Percentiles rank a stretch among this genome's conserved stretches.
Evolutionary conservation across 2,329 filamentous ascomycete species (phyloP).

Genomic region (Trichoderma sp.): DNA sequence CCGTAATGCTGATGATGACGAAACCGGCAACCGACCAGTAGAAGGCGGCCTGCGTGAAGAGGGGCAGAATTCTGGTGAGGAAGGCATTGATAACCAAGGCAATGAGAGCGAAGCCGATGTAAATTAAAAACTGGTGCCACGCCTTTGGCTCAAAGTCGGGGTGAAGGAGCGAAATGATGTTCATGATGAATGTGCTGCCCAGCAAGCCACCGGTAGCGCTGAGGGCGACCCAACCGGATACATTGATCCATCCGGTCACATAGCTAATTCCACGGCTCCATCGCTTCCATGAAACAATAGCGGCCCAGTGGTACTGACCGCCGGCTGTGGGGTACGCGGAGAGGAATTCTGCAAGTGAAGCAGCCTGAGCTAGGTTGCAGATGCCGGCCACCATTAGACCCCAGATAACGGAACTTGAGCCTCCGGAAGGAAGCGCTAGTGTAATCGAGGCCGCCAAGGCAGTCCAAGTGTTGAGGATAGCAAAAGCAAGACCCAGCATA

Average conservation of each 20-base stretch:
- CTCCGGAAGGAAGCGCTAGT: slow-evolving; percentile 63
- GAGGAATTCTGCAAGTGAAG: slow-evolving; percentile 68
- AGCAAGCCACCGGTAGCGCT: slow-evolving; percentile 66
- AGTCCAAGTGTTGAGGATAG: slow-evolving; percentile 51
- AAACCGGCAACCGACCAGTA: slow-evolving; percentile 70
- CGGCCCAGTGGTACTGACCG: slow-evolving; percentile 71
- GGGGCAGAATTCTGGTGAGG: slow-evolving; percentile 53
- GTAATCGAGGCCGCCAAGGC: slow-evolving; percentile 46
- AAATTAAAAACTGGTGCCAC: slow-evolving; percentile 74
- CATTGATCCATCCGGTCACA: slow-evolving; percentile 70
- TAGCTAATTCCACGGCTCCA: slow-evolving; percentile 64
- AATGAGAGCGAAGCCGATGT: slow-evolving; percentile 59
- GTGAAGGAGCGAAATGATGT: slow-evolving; percentile 61
- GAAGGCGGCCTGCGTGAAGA: slow-evolving; percentile 66
- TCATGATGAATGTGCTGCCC: slow-evolving; percentile 63
- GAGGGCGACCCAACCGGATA: slow-evolving; percentile 68
- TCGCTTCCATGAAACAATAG: slow-evolving; percentile 56
- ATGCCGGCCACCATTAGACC: slow-evolving; percentile 59
- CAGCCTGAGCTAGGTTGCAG: slow-evolving; percentile 67
- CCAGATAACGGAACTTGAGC: slow-evolving; percentile 70
- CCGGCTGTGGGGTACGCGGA: slow-evolving; percentile 60
- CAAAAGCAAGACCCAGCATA: slow-evolving; percentile 48
- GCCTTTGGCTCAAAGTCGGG: slow-evolving; percentile 53
- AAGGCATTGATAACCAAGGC: slow-evolving; percentile 66
- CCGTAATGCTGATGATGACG: slow-evolving; percentile 64